Evolutionary conservation across 208 protist species (phyloP).

Genomic region (Crithidia sp.): DNA sequence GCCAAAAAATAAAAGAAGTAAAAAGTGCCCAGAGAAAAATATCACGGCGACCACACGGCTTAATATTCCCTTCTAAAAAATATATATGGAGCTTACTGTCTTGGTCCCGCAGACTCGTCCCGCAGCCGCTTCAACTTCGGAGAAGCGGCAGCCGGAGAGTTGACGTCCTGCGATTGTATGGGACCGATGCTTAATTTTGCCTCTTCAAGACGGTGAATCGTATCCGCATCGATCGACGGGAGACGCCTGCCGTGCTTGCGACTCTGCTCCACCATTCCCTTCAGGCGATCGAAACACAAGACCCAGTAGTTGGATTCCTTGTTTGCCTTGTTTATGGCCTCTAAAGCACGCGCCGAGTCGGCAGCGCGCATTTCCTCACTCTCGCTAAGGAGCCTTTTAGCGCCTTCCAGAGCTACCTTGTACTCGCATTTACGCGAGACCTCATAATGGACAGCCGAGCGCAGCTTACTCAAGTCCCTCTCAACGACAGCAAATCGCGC

Average conservation of each 20-base stretch:
- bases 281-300: conserved; percentile 77
- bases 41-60: too few species aligned
- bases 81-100: neutral
- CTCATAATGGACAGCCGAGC: conserved; percentile 66
- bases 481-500: conserved; percentile 17
- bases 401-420: conserved; percentile 69
- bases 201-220: conserved; percentile 48
- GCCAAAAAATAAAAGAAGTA: too few species aligned
- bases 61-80: conserved; percentile 11
- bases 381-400: conserved; percentile 67
- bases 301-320: conserved; percentile 80
- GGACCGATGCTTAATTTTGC: conserved; percentile 41
- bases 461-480: conserved; percentile 48
- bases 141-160: neutral
- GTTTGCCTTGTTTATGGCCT: conserved; percentile 75
- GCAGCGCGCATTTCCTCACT: conserved; percentile 56
- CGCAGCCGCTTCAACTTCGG: conserved; percentile 41
- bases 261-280: conserved; percentile 55
- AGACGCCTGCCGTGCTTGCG: conserved; percentile 30
- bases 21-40: too few species aligned
- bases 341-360: conserved; percentile 59
- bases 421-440: conserved; percentile 77
- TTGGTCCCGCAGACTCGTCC: conserved; percentile 2
- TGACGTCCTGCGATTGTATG: conserved; percentile 31
- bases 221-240: conserved; percentile 58